Evolutionary conservation across 306 rosid genomes (phyloP), one percentile per base, ranked within the genome.

Genomic region (Rosa multiflora): DNA sequence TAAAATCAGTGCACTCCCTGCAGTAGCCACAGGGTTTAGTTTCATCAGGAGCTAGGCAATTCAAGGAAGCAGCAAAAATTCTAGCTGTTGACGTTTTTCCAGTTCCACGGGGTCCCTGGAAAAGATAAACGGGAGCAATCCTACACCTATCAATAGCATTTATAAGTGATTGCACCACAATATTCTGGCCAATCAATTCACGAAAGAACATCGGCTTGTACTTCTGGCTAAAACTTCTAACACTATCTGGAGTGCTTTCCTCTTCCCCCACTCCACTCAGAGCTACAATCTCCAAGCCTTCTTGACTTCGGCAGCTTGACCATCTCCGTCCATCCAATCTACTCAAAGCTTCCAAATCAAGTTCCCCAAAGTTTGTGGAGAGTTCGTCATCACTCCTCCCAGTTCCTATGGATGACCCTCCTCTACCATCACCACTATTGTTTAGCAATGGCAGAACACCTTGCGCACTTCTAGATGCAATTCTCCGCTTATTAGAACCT

Each of bases 301-400:
- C 97, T 73, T 88, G 97, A 85, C 99, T 93, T 87, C 95, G 84
- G 82, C 98, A 92, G 85, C 99, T 95, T 4, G 99, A 95, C 98
- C 99, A 95, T 88, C 98, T 86, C 78, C 96, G 88, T 73, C 98
- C 99, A 83, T 95, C 99, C 90, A 95, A 86, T 69, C 97, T 78
- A 83, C 99, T 95, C 83, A 95, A 85, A 64, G 96, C 99, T 89
- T 95, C 99, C 73, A 95, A 94, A 90, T 95, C 97, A 86, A 95
- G 96, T 87, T 95, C 99, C 79, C 98, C 97, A 75, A 88, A 88
- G 80, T 93, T 93, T 20, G 91, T 89, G 70, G 99, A 95, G 53
- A 95, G 91, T 69, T 92, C 99, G 78, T 94, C 98, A 79, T 93
- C 98, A 66, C 97, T 92, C 86, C 91, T 82, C 47, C 97, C 97